A percentile compares a stretch with the other conserved stretches of the same genome.
phyloP scores from a whole-genome alignment of 1,139 yeast species.

The Arxiozyma telluris region DNA sequence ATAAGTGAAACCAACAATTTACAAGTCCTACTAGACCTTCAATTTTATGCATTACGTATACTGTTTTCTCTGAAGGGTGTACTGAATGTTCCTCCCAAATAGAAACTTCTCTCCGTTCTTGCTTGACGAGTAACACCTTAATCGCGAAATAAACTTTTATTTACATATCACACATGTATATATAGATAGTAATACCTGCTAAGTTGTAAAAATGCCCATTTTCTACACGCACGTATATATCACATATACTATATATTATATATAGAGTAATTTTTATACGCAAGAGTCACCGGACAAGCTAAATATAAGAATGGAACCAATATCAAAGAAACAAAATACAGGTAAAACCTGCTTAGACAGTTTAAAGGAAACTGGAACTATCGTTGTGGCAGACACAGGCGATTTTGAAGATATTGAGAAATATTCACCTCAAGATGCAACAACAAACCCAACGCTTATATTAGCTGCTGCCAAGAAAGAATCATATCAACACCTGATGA shows the following conservation, averaged over 20 bases:
- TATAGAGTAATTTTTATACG: no score
- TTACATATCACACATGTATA: neutral
- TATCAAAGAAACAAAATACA: conserved; percentile 35
- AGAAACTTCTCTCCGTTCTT: neutral
- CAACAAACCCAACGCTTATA: conserved; percentile 96
- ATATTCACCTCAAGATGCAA: conserved; percentile 97
- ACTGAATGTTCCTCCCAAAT: no score
- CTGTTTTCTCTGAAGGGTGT: neutral
- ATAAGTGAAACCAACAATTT: neutral
- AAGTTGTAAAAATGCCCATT: no score
- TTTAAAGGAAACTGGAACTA: conserved; percentile 89
- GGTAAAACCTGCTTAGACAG: conserved; percentile 66
- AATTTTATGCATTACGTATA: no score
- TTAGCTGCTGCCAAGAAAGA: conserved; percentile 90
- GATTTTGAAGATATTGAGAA: conserved; percentile 95
- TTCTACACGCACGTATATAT: no score
- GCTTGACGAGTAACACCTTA: neutral
- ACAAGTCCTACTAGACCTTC: neutral
- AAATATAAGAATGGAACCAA: conserved; percentile 13
- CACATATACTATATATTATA: no score
- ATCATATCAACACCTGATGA: conserved; percentile 79
- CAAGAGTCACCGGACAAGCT: no score
- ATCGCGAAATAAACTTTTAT: no score
- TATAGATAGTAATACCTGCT: neutral
- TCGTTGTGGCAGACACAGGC: conserved; percentile 96